Evolutionary conservation across 2,329 filamentous ascomycete species (phyloP), one percentile per base, ranked within the genome.

Genomic region (Aspergillus uvarum): DNA sequence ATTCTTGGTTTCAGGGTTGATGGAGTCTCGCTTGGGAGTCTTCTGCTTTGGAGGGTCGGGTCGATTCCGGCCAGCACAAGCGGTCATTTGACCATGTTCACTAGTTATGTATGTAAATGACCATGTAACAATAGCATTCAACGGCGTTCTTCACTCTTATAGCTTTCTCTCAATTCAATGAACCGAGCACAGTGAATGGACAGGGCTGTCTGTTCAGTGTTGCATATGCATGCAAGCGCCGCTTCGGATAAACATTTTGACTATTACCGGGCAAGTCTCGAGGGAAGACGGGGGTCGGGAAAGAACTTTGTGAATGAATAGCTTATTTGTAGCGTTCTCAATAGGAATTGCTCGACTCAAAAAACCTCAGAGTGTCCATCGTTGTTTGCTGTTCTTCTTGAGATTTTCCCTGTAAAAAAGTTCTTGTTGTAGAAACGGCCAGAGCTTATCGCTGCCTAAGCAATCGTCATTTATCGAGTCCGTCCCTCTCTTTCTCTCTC

Each of bases 361-460:
- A 19, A 19, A 44, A 6, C 16, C 6, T 14, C 38, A 3, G 16
- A 44, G 8, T 7, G n/a, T 16, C 5, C 5, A 19, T 44, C 8
- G 16, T 19, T 44, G 16, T 7, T 19, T 44, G 6, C 16, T 6
- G 14, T 19, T 49, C 42, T 12, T 26, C 8, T n/a, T 11, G 32
- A 10, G 49, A 38, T 26, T 10, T 35, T 24, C n/a, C 1, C 5
- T 35, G 32, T 35, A 35, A 47, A 35, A 47, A 57, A 44, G 51
- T 54, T 31, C 16, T 51, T 53, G 42, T 55, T 19, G 51, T 16
- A 32, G 42, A 31, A 47, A 55, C 58, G 54, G 54, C 26, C 60
- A 52, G 62, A 64, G 60, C 63, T 67, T 64, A 64, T 67, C 65
- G 63, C 56, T 65, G 57, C 56, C 62, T 63, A 55, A 63, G 60